Evolutionary conservation across 108 stramenopile genomes (phyloP).

Genomic region (Conticribra weissflogii): DNA sequence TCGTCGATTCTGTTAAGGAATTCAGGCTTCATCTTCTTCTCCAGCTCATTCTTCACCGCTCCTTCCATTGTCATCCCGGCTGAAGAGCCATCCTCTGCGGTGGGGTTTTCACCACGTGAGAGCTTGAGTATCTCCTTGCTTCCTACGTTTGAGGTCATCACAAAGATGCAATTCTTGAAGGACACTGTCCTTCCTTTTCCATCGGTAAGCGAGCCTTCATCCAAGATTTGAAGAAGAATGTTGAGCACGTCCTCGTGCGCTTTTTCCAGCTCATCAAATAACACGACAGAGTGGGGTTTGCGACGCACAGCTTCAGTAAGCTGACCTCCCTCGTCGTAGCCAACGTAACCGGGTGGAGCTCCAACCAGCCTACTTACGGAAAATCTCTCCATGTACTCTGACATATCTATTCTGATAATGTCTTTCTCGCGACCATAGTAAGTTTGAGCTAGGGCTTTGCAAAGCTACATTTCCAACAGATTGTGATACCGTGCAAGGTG

Average conservation of each 20-base stretch:
- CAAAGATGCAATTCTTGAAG: conserved; percentile 95
- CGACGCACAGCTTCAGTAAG: conserved; percentile 94
- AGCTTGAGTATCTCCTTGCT: conserved; percentile 81
- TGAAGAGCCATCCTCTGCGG: conserved; percentile 34
- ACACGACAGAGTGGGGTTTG: conserved; percentile 70
- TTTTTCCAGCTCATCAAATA: conserved; percentile 87
- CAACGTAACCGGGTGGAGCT: conserved; percentile 92
- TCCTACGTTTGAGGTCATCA: conserved; percentile 96
- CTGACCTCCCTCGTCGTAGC: conserved; percentile 96
- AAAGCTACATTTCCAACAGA: too few relatives aligned
- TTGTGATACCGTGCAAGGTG: too few relatives aligned
- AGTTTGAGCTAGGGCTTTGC: conserved; percentile 86
- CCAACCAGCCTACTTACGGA: conserved; percentile 90
- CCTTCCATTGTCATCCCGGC: conserved; percentile 50
- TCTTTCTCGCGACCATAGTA: conserved; percentile 87
- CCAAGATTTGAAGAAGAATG: conserved; percentile 91
- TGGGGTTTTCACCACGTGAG: conserved; percentile 50
- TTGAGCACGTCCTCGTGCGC: conserved; percentile 96
- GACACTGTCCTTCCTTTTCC: conserved; percentile 92
- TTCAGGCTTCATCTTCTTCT: conserved; percentile 85
- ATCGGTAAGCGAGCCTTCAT: conserved; percentile 96
- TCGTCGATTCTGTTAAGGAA: conserved; percentile 97
- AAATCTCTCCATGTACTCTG: conserved; percentile 95
- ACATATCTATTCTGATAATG: conserved; percentile 93
- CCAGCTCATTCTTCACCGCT: conserved; percentile 65